Conservation (phyloP, 2,329 filamentous ascomycete species). For the Monilinia vaccinii-corymbosi region DNA sequence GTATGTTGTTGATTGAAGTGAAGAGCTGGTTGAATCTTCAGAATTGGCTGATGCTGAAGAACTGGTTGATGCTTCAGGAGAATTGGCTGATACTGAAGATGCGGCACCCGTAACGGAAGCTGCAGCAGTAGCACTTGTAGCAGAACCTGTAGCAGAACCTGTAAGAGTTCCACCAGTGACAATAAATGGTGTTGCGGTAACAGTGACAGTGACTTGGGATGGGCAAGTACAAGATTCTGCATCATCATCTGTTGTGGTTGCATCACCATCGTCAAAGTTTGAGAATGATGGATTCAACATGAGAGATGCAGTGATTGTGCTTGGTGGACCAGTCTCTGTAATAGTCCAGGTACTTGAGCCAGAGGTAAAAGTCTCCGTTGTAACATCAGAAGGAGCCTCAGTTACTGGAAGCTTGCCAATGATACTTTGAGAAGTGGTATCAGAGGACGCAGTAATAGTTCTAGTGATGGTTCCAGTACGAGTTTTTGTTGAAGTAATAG, state of each 20-base stretch:
- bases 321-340: not conserved
- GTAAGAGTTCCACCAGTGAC: not conserved
- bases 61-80: not conserved
- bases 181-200: not conserved
- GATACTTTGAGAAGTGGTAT: conserved; percentile 1
- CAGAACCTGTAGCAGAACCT: not conserved
- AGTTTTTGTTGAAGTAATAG: not conserved
- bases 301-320: conserved; percentile 2
- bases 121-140: not conserved
- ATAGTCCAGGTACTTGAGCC: conserved; percentile 2
- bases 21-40: not conserved
- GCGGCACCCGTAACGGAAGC: not conserved
- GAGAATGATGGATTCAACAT: not conserved
- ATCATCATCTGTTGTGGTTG: not conserved
- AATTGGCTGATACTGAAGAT: not conserved
- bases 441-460: not conserved
- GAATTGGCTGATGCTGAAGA: not conserved
- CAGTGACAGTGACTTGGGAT: not conserved
- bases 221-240: not conserved
- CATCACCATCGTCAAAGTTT: not conserved
- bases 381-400: not conserved
- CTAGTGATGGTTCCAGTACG: not conserved
- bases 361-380: conserved; percentile 1
- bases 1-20: not conserved
- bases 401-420: not conserved